Evolutionary conservation across 352 stramenopile species (phyloP).

Genomic region (Pythium dissimile): DNA sequence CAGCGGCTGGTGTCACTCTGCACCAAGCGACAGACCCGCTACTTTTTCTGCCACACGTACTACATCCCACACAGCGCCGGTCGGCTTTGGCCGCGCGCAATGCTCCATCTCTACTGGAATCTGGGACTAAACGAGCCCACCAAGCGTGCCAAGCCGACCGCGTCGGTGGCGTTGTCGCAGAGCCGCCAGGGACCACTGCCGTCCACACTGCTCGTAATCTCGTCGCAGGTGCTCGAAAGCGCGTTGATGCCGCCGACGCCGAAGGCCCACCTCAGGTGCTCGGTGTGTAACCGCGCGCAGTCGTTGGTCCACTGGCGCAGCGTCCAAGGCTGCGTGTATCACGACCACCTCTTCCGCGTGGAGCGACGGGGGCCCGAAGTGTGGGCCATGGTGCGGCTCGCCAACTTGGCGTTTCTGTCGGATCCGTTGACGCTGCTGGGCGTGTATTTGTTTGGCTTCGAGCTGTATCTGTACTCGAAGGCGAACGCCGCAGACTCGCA

Average conservation of each 20-base stretch:
- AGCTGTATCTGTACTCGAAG: constrained; percentile 1
- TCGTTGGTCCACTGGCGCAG: constrained; percentile 20
- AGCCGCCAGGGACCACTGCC: not conserved
- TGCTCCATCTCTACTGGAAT: constrained; percentile 21
- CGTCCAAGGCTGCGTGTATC: constrained; percentile 13
- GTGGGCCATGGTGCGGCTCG: constrained; percentile 18
- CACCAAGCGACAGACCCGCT: not conserved
- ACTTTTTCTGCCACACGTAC: constrained; percentile 12
- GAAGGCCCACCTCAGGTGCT: constrained; percentile 1
- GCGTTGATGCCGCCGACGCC: not conserved
- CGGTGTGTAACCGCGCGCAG: constrained; percentile 7
- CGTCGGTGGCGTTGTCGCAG: not conserved
- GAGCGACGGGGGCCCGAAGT: constrained; percentile 8
- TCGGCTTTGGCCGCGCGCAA: constrained; percentile 5
- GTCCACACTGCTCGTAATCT: no score
- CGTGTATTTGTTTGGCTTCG: constrained; percentile 1
- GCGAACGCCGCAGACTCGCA: no score
- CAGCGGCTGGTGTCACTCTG: not conserved
- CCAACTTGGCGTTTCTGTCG: constrained; percentile 13
- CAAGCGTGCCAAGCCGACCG: not conserved
- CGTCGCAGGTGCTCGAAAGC: not conserved
- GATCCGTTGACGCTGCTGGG: constrained; percentile 11
- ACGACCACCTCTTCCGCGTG: constrained; percentile 19
- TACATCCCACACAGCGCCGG: constrained; percentile 20
- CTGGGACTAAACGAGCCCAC: not conserved